Conservation (phyloP, 2,329 filamentous ascomycete species). For the Fusarium circinatum region DNA sequence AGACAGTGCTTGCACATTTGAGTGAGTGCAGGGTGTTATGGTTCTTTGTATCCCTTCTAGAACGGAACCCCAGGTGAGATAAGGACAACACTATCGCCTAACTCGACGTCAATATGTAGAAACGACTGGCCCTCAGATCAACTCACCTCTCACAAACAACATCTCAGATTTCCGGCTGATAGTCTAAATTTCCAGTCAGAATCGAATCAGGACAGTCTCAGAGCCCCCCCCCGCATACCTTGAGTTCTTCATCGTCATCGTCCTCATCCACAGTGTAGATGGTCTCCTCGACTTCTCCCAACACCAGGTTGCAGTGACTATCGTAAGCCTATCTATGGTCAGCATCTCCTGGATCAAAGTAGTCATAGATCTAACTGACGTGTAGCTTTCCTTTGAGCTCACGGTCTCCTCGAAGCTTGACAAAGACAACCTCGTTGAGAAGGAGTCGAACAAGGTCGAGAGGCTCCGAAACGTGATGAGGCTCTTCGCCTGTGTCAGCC, state of each 20-base stretch:
- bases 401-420: conserved; percentile 94
- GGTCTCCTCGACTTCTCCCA: conserved; percentile 97
- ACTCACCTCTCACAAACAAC: conserved; percentile 93
- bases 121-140: not conserved
- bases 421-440: conserved; percentile 95
- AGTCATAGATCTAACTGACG: conserved; percentile 62
- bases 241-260: conserved; percentile 84
- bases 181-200: conserved; percentile 65
- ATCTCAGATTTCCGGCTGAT: conserved; percentile 98
- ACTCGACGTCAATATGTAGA: conserved; percentile 35
- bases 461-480: conserved; percentile 83
- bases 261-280: conserved; percentile 94
- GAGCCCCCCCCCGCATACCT: conserved; percentile 59
- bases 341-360: not conserved
- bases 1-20: not conserved
- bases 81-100: conserved; percentile 78
- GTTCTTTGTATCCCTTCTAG: not conserved
- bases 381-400: conserved; percentile 96
- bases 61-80: conserved; percentile 69
- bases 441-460: conserved; percentile 95
- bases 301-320: conserved; percentile 95
- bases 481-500: conserved; percentile 84
- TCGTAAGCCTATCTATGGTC: conserved; percentile 83
- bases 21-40: not conserved
- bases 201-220: not conserved